phyloP scores from a whole-genome alignment of 345 rosid species.

The Rhizophora mangle region DNA sequence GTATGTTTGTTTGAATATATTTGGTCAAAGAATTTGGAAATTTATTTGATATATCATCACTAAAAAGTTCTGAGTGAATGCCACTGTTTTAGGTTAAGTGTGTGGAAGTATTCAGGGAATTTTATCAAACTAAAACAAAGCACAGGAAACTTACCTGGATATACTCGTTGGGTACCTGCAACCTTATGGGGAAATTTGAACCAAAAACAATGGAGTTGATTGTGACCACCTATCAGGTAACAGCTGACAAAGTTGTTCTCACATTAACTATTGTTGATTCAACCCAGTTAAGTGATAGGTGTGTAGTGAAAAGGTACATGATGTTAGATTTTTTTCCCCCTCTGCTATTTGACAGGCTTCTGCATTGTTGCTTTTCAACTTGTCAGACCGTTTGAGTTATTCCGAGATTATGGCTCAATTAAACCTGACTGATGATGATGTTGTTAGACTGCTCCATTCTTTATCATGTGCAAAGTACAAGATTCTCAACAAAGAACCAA shows the following conservation, averaged over 20 bases:
- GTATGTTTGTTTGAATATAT: constrained; percentile 9
- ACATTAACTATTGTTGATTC: too few relatives aligned
- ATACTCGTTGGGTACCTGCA: constrained; percentile 64
- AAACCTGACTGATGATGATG: constrained; percentile 34
- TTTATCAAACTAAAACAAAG: constrained; percentile 51
- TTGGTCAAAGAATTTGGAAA: not conserved
- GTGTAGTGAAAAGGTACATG: not conserved
- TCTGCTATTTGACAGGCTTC: constrained; percentile 31
- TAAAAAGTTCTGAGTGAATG: not conserved
- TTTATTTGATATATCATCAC: too few relatives aligned
- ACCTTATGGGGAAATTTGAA: constrained; percentile 56
- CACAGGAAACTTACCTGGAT: constrained; percentile 66
- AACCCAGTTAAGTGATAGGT: not conserved
- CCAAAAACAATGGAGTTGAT: constrained; percentile 52
- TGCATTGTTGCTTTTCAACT: constrained; percentile 37
- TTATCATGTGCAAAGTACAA: constrained; percentile 41
- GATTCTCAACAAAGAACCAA: constrained; percentile 41
- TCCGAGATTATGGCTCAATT: constrained; percentile 37
- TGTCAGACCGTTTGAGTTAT: constrained; percentile 36
- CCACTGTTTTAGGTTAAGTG: constrained; percentile 26
- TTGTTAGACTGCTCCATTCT: constrained; percentile 43
- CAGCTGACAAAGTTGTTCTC: too few relatives aligned
- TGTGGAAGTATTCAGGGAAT: constrained; percentile 56
- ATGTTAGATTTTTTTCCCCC: not conserved
- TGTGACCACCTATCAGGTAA: constrained; percentile 48